phyloP scores from a whole-genome alignment of 73 alveolate genomes.

The Uronychia binucleata region DNA sequence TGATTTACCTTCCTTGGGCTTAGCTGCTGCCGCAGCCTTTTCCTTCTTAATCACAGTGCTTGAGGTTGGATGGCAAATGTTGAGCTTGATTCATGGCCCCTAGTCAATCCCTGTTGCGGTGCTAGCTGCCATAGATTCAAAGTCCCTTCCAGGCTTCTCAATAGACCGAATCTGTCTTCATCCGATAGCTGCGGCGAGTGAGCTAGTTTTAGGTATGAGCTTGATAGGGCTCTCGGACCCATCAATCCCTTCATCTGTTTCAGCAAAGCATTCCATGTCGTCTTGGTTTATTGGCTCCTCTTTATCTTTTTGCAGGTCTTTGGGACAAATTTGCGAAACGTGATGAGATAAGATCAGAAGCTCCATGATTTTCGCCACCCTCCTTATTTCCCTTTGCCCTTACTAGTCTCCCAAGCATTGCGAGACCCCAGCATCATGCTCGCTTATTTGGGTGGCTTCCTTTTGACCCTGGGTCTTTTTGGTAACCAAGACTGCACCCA shows the following conservation, averaged over 20 bases:
- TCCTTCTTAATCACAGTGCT: not conserved
- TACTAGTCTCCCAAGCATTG: not conserved
- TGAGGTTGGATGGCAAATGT: not conserved
- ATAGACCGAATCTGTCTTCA: not conserved
- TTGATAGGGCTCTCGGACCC: not conserved
- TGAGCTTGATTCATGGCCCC: not conserved
- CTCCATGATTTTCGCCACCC: not conserved
- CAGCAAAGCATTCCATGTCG: not conserved
- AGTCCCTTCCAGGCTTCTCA: not conserved
- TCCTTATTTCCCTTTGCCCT: not conserved
- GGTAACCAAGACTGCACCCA: not conserved
- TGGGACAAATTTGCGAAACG: not conserved
- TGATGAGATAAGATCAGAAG: not conserved
- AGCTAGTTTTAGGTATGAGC: not conserved
- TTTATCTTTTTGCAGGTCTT: not conserved
- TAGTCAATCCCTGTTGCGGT: not conserved
- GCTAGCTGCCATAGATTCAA: not conserved
- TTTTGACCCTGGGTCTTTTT: not conserved
- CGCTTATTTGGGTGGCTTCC: not conserved
- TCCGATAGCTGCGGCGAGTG: not conserved
- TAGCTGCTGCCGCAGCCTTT: not conserved
- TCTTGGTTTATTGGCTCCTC: not conserved
- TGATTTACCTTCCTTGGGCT: not conserved
- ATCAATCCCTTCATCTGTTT: not conserved
- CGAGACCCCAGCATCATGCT: not conserved